These are phyloP conservation scores for Cephalotrichum gorgonifer DNA, from an alignment of 2,329 filamentous ascomycete genomes.

Conservation along the genomic window DNA sequence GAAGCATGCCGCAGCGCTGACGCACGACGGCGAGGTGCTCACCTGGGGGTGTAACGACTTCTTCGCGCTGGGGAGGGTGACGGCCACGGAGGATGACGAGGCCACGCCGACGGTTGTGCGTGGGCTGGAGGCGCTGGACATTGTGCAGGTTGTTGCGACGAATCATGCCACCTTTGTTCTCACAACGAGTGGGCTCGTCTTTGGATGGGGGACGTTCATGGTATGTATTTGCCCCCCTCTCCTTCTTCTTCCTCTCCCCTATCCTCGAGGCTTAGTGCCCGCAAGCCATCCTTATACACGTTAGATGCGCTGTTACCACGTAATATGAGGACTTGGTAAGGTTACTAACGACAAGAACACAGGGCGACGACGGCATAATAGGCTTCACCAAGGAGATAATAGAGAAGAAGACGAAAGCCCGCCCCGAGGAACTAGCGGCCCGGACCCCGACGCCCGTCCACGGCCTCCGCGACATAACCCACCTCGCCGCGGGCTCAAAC, in stretches of 20 bases:
- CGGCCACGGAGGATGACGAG: conserved; percentile 16
- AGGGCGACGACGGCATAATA: conserved; percentile 36
- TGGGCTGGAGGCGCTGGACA: conserved; percentile 37
- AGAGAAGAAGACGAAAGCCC: conserved; percentile 1
- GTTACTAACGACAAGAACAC: not conserved
- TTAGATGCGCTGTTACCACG: too few species aligned
- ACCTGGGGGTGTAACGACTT: conserved; percentile 62
- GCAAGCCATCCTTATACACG: too few species aligned
- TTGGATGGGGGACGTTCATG: conserved; percentile 59
- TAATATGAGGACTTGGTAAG: too few species aligned
- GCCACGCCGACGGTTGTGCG: conserved; percentile 11
- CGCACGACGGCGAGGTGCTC: conserved; percentile 50
- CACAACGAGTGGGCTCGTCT: conserved; percentile 50
- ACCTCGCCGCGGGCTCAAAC: conserved; percentile 45
- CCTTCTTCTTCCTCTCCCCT: not conserved
- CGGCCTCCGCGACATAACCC: conserved; percentile 37
- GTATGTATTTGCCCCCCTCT: conserved; percentile 14
- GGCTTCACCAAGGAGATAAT: conserved; percentile 31
- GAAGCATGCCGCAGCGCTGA: conserved; percentile 54
- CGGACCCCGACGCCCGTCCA: conserved; percentile 31
- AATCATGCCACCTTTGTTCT: conserved; percentile 54
- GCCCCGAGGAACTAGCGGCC: conserved; percentile 7
- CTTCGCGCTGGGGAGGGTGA: conserved; percentile 48
- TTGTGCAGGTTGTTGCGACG: conserved; percentile 49
- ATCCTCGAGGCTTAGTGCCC: too few species aligned